Evolutionary conservation across 2,329 filamentous ascomycete species (phyloP).

Genomic region (Diaporthe capsici): DNA sequence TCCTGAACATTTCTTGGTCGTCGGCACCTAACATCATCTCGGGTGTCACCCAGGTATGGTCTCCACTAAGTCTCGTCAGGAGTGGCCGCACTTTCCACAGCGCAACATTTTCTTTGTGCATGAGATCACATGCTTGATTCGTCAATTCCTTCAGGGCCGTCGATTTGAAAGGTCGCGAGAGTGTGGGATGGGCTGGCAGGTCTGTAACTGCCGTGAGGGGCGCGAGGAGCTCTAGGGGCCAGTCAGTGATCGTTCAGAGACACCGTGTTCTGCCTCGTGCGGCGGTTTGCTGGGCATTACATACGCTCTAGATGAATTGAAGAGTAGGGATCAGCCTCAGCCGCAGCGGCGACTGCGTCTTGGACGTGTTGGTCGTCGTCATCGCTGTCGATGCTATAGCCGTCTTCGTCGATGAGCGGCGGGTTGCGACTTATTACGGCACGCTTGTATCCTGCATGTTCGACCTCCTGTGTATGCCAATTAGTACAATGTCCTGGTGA

Average conservation of each 20-base stretch:
- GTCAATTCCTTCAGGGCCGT: slow-evolving; percentile 80
- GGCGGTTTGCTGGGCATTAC: slow-evolving; percentile 47
- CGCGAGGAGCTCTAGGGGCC: slow-evolving; percentile 74
- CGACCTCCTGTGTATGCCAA: slow-evolving; percentile 69
- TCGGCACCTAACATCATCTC: slow-evolving; percentile 69
- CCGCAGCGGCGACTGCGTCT: slow-evolving; percentile 73
- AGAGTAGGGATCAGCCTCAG: slow-evolving; percentile 81
- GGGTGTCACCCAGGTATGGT: slow-evolving; percentile 78
- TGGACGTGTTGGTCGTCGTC: slow-evolving; percentile 76
- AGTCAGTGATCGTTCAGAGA: slow-evolving; percentile 47
- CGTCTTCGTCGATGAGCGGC: slow-evolving; percentile 80
- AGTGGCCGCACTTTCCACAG: slow-evolving; percentile 83
- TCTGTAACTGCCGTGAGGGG: slow-evolving; percentile 83
- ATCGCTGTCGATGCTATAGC: slow-evolving; percentile 81
- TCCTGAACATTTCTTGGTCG: slow-evolving; percentile 69
- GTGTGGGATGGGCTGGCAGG: slow-evolving; percentile 79
- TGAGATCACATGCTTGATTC: slow-evolving; percentile 76
- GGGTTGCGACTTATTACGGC: slow-evolving; percentile 83
- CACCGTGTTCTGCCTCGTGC: background rate
- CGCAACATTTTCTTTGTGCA: slow-evolving; percentile 81
- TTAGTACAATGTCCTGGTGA: slow-evolving; percentile 46
- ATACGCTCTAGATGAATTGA: slow-evolving; percentile 79
- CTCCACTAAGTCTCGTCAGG: slow-evolving; percentile 80
- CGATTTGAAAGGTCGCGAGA: slow-evolving; percentile 82
- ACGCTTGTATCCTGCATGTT: slow-evolving; percentile 80